Conservation (phyloP, 148 eudicot genomes). For the Hydrangea macrophylla region DNA sequence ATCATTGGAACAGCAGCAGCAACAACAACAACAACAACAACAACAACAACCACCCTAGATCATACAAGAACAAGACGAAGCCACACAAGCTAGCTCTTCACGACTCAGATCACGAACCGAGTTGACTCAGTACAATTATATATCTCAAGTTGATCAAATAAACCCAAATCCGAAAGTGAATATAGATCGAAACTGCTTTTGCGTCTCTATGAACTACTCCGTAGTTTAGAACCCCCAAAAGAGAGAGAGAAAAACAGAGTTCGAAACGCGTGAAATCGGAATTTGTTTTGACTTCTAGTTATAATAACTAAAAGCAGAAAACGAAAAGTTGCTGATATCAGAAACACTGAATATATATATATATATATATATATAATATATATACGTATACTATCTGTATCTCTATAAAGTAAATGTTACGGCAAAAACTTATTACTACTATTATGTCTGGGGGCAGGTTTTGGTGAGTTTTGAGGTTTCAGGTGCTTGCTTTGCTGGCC, state of each 20-base stretch:
- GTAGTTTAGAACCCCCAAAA: conserved; percentile 1
- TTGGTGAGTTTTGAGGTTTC: no score
- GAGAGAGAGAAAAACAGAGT: conserved; percentile 3
- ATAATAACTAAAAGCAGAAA: no score
- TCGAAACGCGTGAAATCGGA: background rate
- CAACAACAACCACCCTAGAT: no score
- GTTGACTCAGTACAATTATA: conserved; percentile 9
- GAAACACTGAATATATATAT: background rate
- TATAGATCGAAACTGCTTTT: background rate
- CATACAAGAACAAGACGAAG: conserved; percentile 5
- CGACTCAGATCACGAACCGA: conserved; percentile 3
- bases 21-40: no score
- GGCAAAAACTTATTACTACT: no score
- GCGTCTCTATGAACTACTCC: background rate
- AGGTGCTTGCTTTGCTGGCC: no score
- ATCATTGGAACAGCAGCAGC: conserved; percentile 29
- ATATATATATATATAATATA: background rate
- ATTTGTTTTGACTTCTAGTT: background rate
- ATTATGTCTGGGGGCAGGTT: no score
- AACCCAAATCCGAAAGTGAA: background rate
- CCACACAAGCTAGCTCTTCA: conserved; percentile 2
- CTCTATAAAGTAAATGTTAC: no score
- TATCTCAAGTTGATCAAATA: background rate
- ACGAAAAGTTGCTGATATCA: background rate
- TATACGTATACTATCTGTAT: no score